These are phyloP conservation scores for Microcos paniculata DNA, from an alignment of 345 rosid species.

Conservation along the genomic window DNA sequence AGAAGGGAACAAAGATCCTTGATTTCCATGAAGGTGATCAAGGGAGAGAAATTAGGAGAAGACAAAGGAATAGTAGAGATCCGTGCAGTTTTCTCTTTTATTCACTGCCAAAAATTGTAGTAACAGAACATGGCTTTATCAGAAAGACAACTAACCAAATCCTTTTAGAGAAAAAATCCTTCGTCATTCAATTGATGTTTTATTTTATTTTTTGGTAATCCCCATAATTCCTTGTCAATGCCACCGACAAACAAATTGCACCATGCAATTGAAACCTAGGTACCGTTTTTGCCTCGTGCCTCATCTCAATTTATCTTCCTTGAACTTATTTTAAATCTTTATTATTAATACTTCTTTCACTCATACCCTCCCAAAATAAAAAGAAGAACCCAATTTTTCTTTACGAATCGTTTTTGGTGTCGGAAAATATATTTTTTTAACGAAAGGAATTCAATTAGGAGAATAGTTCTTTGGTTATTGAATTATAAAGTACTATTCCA, in stretches of 20 bases:
- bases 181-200: constrained; percentile 34
- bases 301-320: neutral
- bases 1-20: constrained; percentile 23
- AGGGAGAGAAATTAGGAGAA: constrained; percentile 19
- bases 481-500: neutral
- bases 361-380: neutral
- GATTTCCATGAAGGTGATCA: constrained; percentile 11
- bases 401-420: neutral
- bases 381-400: neutral
- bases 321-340: neutral
- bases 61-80: constrained; percentile 6
- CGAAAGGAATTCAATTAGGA: too few relatives aligned
- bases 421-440: too few relatives aligned
- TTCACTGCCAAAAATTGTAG: constrained; percentile 30
- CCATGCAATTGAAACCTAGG: constrained; percentile 30
- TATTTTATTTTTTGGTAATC: constrained; percentile 3
- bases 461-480: neutral
- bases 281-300: neutral
- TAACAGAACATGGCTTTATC: constrained; percentile 55
- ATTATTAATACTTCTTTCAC: neutral
- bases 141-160: constrained; percentile 50
- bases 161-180: constrained; percentile 42
- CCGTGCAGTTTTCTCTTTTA: constrained; percentile 28
- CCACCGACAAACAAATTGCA: constrained; percentile 18
- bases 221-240: neutral